Evolutionary conservation across 805 yeast species (phyloP).

Genomic region (Candida bentonensis): DNA sequence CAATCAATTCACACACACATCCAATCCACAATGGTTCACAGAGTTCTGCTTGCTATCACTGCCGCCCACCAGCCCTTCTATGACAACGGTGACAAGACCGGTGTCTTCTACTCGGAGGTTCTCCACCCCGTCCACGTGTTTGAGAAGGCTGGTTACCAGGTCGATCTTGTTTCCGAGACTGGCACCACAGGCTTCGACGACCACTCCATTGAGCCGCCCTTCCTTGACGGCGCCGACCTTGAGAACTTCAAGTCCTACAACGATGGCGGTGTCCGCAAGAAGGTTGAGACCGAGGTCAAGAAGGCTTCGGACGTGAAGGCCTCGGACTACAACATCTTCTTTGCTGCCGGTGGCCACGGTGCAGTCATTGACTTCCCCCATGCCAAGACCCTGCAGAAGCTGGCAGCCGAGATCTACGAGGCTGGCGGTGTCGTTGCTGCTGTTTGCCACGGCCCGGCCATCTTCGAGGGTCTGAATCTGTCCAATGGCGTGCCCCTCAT

Average conservation of each 20-base stretch:
- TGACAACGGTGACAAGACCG: slow-evolving; percentile 46
- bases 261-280: slow-evolving; percentile 24
- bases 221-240: slow-evolving; percentile 32
- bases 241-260: slow-evolving; percentile 25
- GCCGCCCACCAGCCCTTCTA: slow-evolving; percentile 28
- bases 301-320: slow-evolving; percentile 36
- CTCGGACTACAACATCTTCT: slow-evolving; percentile 37
- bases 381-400: slow-evolving; percentile 31
- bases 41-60: slow-evolving; percentile 12
- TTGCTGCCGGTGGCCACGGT: slow-evolving; percentile 58
- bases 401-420: slow-evolving; percentile 34
- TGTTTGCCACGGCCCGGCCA: slow-evolving; percentile 57
- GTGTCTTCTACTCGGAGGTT: slow-evolving; percentile 45
- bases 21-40: slow-evolving; percentile 4
- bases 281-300: slow-evolving; percentile 27
- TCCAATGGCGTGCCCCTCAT: slow-evolving; percentile 29
- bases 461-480: slow-evolving; percentile 36
- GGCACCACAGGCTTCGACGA: slow-evolving; percentile 47
- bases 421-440: slow-evolving; percentile 46
- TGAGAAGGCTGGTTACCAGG: slow-evolving; percentile 34
- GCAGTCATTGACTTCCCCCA: slow-evolving; percentile 42
- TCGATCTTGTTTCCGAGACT: slow-evolving; percentile 43
- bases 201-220: slow-evolving; percentile 32
- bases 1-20: neutral
- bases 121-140: slow-evolving; percentile 42